These are phyloP conservation scores for Trametes cingulata DNA, from an alignment of 768 basidiomycete species.

Conservation along the genomic window DNA sequence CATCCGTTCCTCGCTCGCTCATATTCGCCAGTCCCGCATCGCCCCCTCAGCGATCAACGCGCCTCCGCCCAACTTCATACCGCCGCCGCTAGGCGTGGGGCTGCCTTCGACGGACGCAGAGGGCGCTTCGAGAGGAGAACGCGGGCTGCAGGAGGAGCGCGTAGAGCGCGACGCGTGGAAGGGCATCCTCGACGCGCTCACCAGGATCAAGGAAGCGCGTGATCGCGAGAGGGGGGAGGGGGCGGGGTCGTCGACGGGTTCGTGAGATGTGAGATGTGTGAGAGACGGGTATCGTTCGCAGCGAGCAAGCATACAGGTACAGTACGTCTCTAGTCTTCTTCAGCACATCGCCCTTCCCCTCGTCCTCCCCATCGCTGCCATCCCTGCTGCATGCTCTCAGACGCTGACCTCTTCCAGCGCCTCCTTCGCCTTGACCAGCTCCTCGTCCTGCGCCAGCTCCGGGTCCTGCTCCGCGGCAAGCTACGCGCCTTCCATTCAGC, in stretches of 20 bases:
- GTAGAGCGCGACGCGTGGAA: conserved; percentile 78
- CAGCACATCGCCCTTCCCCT: neutral
- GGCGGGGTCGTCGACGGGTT: neutral
- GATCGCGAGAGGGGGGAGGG: conserved; percentile 26
- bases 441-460: conserved; percentile 37
- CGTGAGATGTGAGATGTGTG: neutral
- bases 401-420: conserved; percentile 52
- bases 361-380: neutral
- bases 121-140: conserved; percentile 31
- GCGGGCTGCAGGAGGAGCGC: conserved; percentile 77
- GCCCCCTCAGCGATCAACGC: conserved; percentile 88
- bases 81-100: conserved; percentile 77
- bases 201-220: conserved; percentile 54
- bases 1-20: conserved; percentile 77
- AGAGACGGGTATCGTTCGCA: conserved; percentile 5
- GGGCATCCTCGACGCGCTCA: conserved; percentile 67
- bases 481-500: conserved; percentile 31
- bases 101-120: conserved; percentile 48
- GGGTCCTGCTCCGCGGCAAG: conserved; percentile 45
- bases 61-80: conserved; percentile 69
- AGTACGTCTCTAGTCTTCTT: conserved; percentile 6
- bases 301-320: conserved; percentile 8
- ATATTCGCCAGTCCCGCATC: conserved; percentile 79
- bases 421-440: conserved; percentile 51
- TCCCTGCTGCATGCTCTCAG: conserved; percentile 30